These are phyloP conservation scores for Populus hybrid DNA, from an alignment of 441 rosid species.

Conservation along the genomic window DNA sequence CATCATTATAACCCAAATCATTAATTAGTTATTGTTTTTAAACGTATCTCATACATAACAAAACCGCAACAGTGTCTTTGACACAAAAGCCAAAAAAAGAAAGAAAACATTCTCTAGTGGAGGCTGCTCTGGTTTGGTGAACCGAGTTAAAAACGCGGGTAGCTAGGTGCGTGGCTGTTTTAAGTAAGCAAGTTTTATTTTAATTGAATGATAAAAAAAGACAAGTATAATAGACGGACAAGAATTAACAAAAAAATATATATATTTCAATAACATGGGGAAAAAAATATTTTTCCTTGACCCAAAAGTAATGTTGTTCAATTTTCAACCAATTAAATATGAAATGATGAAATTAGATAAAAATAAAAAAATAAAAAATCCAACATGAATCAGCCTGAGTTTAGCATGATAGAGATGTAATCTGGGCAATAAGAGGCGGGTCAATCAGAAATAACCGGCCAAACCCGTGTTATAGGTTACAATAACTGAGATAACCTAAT, in stretches of 20 bases:
- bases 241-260: no score
- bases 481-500: neutral
- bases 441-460: rapidly evolving
- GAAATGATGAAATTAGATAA: no score
- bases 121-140: neutral
- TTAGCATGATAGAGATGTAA: no score
- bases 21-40: no score
- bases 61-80: neutral
- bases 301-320: no score
- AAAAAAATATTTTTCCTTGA: no score
- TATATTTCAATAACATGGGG: neutral
- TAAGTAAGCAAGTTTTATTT: neutral
- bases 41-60: neutral
- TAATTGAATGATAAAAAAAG: no score
- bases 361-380: no score
- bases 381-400: no score
- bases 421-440: rapidly evolving
- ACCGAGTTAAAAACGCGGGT: no score
- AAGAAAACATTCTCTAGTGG: neutral
- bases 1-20: neutral
- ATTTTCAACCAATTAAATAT: no score
- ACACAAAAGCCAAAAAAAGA: neutral
- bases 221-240: no score
- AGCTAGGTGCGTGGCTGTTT: neutral
- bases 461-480: rapidly evolving